Evolutionary conservation across 768 basidiomycete genomes (phyloP).

Genomic region (Tulasnella sp.): DNA sequence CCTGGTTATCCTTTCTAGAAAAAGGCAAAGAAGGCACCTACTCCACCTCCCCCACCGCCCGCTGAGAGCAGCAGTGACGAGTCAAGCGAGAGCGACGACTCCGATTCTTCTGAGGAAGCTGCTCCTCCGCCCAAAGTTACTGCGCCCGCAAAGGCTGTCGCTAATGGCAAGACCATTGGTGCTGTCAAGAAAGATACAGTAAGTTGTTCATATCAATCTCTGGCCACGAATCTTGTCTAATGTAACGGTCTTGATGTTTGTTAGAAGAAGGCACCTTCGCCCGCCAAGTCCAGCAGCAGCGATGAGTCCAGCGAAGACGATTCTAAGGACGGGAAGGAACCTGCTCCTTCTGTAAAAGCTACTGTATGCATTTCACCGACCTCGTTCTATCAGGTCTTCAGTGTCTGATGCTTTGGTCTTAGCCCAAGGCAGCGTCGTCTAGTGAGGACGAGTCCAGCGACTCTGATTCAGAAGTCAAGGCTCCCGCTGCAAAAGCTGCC

Average conservation of each 20-base stretch:
- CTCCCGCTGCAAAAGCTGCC: constrained; percentile 7
- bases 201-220: neutral
- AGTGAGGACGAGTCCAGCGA: constrained; percentile 9
- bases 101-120: constrained; percentile 12
- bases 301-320: constrained; percentile 20
- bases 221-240: neutral
- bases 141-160: neutral
- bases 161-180: neutral
- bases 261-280: neutral
- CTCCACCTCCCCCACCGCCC: constrained; percentile 13
- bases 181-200: neutral
- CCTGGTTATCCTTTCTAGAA: neutral
- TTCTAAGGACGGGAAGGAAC: constrained; percentile 3
- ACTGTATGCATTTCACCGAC: neutral
- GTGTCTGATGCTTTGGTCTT: neutral
- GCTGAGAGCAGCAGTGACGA: neutral
- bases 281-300: neutral
- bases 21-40: constrained; percentile 21
- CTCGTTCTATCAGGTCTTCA: neutral
- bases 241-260: neutral
- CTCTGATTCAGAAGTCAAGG: constrained; percentile 10
- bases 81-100: neutral
- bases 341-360: constrained; percentile 2
- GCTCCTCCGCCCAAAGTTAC: constrained; percentile 13
- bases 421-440: neutral